These are phyloP conservation scores for Astragalus glycyphyllos DNA, from an alignment of 306 rosid species.

Conservation along the genomic window DNA sequence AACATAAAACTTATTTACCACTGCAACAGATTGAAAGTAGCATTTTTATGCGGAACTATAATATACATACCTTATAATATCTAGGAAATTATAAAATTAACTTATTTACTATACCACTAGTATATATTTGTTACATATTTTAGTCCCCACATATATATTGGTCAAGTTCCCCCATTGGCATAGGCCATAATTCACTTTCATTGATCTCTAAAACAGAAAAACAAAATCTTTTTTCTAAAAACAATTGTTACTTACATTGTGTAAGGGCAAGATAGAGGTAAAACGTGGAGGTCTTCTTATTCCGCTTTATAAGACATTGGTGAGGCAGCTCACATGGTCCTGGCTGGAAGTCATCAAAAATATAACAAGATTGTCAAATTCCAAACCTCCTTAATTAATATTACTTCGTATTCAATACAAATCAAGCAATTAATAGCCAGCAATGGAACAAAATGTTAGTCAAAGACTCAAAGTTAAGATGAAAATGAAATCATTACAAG, in stretches of 20 bases:
- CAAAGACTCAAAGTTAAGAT: constrained; percentile 23
- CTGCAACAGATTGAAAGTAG: too few species aligned
- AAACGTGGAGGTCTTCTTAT: constrained; percentile 88
- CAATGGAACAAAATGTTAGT: constrained; percentile 3
- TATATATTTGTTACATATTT: too few species aligned
- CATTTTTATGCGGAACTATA: too few species aligned
- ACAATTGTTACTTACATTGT: constrained; percentile 62
- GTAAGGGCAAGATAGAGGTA: constrained; percentile 82
- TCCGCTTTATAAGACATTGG: constrained; percentile 88
- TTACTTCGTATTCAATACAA: not conserved
- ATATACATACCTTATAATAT: too few species aligned
- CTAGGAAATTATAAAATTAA: too few species aligned
- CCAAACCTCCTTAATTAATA: constrained; percentile 25
- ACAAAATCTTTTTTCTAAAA: too few species aligned
- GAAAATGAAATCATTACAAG: constrained; percentile 1
- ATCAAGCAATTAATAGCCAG: constrained; percentile 5
- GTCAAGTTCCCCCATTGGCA: not conserved
- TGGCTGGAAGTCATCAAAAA: constrained; percentile 73
- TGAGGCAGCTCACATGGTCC: constrained; percentile 80
- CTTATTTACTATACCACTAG: too few species aligned
- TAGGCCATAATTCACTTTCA: constrained; percentile 34
- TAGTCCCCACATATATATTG: too few species aligned
- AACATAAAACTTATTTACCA: too few species aligned
- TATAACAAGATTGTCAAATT: constrained; percentile 41
- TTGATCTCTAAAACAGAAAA: constrained; percentile 12